phyloP scores from a whole-genome alignment of 2,329 filamentous ascomycete genomes.

The Beauveria caledonica region DNA sequence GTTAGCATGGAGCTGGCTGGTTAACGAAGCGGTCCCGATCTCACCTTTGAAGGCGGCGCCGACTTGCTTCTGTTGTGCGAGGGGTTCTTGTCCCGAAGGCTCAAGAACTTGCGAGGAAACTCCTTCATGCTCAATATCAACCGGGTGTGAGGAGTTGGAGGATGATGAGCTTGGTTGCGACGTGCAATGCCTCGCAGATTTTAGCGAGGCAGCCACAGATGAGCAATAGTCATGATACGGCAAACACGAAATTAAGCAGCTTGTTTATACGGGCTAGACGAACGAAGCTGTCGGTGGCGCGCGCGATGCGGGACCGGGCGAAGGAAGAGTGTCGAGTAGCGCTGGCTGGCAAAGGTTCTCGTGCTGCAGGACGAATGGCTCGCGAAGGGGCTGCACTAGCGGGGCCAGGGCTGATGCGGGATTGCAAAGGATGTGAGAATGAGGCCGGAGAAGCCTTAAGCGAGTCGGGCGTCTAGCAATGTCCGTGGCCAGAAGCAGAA shows the following conservation, averaged over 20 bases:
- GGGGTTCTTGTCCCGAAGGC: constrained; percentile 57
- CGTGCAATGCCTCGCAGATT: constrained; percentile 19
- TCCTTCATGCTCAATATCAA: constrained; percentile 39
- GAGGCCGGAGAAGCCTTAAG: background rate
- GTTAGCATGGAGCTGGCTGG: constrained; percentile 8
- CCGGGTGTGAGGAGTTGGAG: background rate
- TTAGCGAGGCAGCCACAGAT: constrained; percentile 24
- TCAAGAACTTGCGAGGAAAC: constrained; percentile 58
- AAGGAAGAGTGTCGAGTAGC: background rate
- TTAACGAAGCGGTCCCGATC: background rate
- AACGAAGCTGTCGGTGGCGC: background rate
- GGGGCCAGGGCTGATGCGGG: background rate
- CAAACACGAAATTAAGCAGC: background rate
- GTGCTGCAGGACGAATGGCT: background rate
- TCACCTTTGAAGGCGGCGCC: constrained; percentile 37
- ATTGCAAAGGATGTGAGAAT: background rate
- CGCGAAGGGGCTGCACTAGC: background rate
- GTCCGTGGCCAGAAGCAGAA: background rate
- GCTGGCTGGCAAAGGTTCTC: background rate
- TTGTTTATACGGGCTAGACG: background rate
- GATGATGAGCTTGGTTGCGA: background rate
- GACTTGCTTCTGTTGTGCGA: constrained; percentile 47
- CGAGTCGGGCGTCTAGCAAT: background rate
- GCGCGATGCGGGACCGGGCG: background rate
- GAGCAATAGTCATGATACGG: constrained; percentile 24